phyloP scores from a whole-genome alignment of 176 grass and related monocot genomes.

The Tillandsia leiboldiana region DNA sequence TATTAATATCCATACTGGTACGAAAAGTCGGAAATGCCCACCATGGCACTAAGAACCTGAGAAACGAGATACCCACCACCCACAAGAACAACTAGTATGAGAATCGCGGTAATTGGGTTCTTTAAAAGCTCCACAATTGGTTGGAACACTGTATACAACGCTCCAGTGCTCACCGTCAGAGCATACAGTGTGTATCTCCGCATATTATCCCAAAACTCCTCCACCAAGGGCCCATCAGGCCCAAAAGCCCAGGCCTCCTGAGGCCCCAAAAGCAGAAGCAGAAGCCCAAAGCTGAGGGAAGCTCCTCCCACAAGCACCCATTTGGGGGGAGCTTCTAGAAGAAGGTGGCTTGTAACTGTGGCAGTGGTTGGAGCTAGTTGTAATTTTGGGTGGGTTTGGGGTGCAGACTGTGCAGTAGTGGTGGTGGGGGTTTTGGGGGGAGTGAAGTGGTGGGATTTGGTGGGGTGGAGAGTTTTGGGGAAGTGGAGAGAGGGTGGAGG shows the following conservation, averaged over 20 bases:
- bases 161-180: conserved; percentile 83
- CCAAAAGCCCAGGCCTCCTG: conserved; percentile 47
- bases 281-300: conserved; percentile 41
- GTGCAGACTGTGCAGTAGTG: neutral
- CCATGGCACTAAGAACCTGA: conserved; percentile 86
- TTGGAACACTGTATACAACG: conserved; percentile 51
- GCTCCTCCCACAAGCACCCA: conserved; percentile 65
- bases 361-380: neutral
- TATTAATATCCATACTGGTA: conserved; percentile 55
- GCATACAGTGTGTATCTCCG: conserved; percentile 68
- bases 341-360: neutral
- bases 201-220: conserved; percentile 99
- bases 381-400: conserved; percentile 1
- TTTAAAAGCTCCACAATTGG: conserved; percentile 78
- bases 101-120: conserved; percentile 76
- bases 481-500: neutral
- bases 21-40: conserved; percentile 76
- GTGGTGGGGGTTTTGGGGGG: neutral
- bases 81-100: conserved; percentile 46
- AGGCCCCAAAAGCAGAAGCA: conserved; percentile 23
- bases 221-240: conserved; percentile 70
- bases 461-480: neutral
- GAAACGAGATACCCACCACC: conserved; percentile 57
- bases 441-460: conserved; percentile 17
- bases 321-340: conserved; percentile 27